Conservation (phyloP, 1,284 basidiomycete genomes). For the Irpex rosettiformis region DNA sequence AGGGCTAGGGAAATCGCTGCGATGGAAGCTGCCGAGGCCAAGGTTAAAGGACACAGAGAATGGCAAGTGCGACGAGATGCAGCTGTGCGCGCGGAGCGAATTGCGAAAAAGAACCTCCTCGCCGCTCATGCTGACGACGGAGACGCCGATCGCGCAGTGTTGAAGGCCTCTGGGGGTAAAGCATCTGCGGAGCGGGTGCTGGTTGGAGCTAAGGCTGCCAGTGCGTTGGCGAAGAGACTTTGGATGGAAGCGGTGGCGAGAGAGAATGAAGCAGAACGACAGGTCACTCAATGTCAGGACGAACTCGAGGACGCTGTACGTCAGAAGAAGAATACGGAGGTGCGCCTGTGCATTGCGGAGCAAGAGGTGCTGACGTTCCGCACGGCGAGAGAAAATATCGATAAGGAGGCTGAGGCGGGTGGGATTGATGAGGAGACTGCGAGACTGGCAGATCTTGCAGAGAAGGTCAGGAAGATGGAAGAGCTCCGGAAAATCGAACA, state of each 20-base stretch:
- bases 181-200: not conserved
- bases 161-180: not conserved
- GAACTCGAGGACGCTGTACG: not conserved
- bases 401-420: not conserved
- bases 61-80: not conserved
- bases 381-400: not conserved
- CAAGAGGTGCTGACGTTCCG: not conserved
- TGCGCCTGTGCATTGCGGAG: not conserved
- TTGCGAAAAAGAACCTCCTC: not conserved
- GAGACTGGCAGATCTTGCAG: not conserved
- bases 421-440: not conserved
- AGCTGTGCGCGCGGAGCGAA: not conserved
- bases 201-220: not conserved
- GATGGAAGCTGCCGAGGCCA: not conserved
- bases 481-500: not conserved
- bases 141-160: not conserved
- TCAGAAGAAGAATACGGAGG: not conserved
- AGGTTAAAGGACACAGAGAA: not conserved
- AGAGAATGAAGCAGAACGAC: not conserved
- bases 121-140: not conserved
- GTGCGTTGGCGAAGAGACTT: not conserved
- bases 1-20: not conserved
- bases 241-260: not conserved
- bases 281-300: not conserved
- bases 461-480: not conserved